Evolutionary conservation across 176 grass and related monocot genomes (phyloP), one percentile per base, ranked within the genome.

Genomic region (Carex scoparia): DNA sequence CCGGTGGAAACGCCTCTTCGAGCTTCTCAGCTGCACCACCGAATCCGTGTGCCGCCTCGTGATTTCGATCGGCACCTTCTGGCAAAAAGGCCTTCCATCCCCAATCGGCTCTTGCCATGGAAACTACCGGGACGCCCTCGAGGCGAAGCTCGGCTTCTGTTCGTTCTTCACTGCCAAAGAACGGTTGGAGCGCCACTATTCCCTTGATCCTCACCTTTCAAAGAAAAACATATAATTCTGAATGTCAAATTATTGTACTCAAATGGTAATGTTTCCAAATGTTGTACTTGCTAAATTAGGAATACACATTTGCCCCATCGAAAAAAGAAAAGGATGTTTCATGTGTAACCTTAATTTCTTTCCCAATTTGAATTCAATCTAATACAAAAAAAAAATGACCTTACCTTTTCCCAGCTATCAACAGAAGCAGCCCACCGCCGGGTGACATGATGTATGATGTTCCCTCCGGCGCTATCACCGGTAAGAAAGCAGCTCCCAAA

Each of bases 401-500:
- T 56, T 42, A 83, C 81, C 64, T 69, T 49, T 69, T 83, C 38
- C 63, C 81, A 83, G 30, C 81, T 83, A 55, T 83, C 63, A 69
- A 83, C 14, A 30, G 16, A 1, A 35, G 56, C n/a, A 0, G 90
- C 61, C 92, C 90, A 94, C 6, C 90, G 65, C 15, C 80, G 79
- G 5, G 92, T 87, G 42, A 94, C 90, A 79, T 97, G 94, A 65
- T 97, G 92, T n/a, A 15, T 70, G 77, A 94, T 91, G 84, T 88
- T 94, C 18, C 90, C 94, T 27, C 94, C 94, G 12, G 94, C 90
- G 74, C 90, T 92, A 79, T 97, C 94, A 1, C 92, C 92, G 2
- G 77, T 82, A 49, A 97, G 83, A 84, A 94, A 94, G 84, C 84
- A 81, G 40, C 35, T 61, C 65, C 86, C 83, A 55, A 94, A 87